Conservation (phyloP, 2,329 filamentous ascomycete species). For the Fonsecaea erecta region DNA sequence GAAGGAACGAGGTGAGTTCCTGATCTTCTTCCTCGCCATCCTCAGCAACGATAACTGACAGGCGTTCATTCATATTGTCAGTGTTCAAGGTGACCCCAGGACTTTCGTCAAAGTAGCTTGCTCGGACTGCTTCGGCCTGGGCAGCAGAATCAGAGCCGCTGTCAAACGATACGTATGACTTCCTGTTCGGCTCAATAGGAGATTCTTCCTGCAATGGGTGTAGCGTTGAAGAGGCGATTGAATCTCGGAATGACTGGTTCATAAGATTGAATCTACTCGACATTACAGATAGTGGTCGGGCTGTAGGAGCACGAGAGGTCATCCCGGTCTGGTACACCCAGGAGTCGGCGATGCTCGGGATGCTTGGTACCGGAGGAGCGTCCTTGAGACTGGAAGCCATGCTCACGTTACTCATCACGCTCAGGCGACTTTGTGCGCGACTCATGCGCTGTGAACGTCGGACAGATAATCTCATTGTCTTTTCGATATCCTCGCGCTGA, state of each 20-base stretch:
- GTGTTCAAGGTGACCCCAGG: conserved; percentile 62
- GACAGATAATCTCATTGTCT: conserved; percentile 90
- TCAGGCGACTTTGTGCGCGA: conserved; percentile 88
- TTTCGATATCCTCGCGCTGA: conserved; percentile 89
- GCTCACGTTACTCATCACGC: conserved; percentile 90
- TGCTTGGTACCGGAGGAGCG: conserved; percentile 91
- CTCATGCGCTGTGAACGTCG: conserved; percentile 88
- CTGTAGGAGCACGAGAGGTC: conserved; percentile 46
- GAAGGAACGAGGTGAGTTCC: conserved; percentile 85
- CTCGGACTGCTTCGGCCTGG: conserved; percentile 73
- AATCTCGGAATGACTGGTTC: conserved; percentile 76
- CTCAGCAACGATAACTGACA: conserved; percentile 82
- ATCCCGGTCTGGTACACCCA: conserved; percentile 74
- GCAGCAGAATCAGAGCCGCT: conserved; percentile 66
- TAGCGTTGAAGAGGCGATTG: conserved; percentile 83
- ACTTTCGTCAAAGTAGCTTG: conserved; percentile 85
- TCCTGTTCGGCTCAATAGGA: conserved; percentile 81
- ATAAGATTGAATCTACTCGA: conserved; percentile 60
- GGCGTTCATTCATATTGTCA: conserved; percentile 64
- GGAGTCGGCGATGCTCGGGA: conserved; percentile 70
- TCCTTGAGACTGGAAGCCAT: conserved; percentile 90
- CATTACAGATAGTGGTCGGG: conserved; percentile 63
- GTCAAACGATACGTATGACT: conserved; percentile 84
- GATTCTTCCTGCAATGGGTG: conserved; percentile 92
- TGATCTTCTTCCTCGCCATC: conserved; percentile 92